Percentiles rank a stretch among this genome's conserved stretches.
These are phyloP conservation scores for Pseudocercospora ulei DNA, from an alignment of 2,329 filamentous ascomycete genomes.

Conservation along the genomic window DNA sequence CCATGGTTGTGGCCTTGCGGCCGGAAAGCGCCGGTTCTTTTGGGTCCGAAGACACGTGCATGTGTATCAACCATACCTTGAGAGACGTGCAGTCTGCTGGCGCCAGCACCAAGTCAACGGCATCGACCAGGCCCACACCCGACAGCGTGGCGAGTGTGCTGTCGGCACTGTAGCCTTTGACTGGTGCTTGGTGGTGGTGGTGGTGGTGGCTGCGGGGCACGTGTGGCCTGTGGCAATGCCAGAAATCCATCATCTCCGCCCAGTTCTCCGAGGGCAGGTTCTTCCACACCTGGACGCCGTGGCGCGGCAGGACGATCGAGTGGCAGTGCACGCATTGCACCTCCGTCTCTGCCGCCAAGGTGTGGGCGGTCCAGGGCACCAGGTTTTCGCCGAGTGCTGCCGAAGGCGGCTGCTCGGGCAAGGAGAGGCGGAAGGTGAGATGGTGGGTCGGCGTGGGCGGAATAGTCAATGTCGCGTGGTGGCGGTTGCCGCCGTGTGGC, in stretches of 20 bases:
- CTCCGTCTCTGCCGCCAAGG: conserved; percentile 26
- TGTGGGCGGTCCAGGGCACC: conserved; percentile 40
- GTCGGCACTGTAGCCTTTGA: conserved; percentile 73
- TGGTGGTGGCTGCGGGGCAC: conserved; percentile 46
- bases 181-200: conserved; percentile 32
- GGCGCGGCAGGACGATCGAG: conserved; percentile 23
- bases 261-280: conserved; percentile 92
- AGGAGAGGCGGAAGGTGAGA: conserved; percentile 47
- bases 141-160: conserved; percentile 58
- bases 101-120: conserved; percentile 63
- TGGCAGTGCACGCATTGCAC: conserved; percentile 29
- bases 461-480: conserved; percentile 41
- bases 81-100: conserved; percentile 53
- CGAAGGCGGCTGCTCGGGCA: conserved; percentile 36
- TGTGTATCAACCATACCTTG: conserved; percentile 33
- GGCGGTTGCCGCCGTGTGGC: conserved; percentile 35
- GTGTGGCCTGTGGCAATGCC: conserved; percentile 93
- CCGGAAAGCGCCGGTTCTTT: conserved; percentile 35
- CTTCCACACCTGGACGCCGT: conserved; percentile 58
- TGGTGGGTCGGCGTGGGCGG: conserved; percentile 43
- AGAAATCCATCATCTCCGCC: conserved; percentile 99
- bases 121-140: conserved; percentile 68
- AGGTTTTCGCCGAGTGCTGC: conserved; percentile 31
- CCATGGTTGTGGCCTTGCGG: conserved; percentile 28
- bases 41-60: conserved; percentile 21